These are phyloP conservation scores for Obba rivulosa DNA, from an alignment of 768 basidiomycete species.

Conservation along the genomic window DNA sequence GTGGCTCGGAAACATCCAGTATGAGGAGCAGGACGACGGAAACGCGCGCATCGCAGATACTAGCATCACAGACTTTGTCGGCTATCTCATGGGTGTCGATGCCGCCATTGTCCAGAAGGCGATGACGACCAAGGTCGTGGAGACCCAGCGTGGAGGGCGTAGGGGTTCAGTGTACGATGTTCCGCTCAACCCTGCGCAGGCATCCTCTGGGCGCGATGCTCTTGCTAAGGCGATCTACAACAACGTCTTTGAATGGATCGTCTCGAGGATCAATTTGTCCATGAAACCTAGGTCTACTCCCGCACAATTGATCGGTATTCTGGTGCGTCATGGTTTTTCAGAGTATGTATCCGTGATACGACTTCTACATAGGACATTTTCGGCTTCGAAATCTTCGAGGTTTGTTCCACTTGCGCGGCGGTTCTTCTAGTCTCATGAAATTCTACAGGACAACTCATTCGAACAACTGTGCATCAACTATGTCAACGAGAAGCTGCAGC, in stretches of 20 bases:
- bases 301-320: slow-evolving; percentile 86
- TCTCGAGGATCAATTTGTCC: slow-evolving; percentile 89
- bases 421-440: slow-evolving; percentile 3
- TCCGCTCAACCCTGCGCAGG: slow-evolving; percentile 90
- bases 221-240: slow-evolving; percentile 96
- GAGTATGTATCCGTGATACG: background rate
- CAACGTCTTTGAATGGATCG: slow-evolving; percentile 99
- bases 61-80: slow-evolving; percentile 91
- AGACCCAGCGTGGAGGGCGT: slow-evolving; percentile 89
- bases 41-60: slow-evolving; percentile 78
- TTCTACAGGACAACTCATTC: slow-evolving; percentile 80
- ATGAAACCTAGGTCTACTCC: slow-evolving; percentile 82
- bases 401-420: slow-evolving; percentile 22
- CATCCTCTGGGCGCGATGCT: slow-evolving; percentile 83
- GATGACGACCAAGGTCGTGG: slow-evolving; percentile 78
- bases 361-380: slow-evolving; percentile 74
- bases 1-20: slow-evolving; percentile 96
- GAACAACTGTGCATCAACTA: slow-evolving; percentile 99
- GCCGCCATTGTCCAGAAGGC: slow-evolving; percentile 77
- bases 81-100: slow-evolving; percentile 90
- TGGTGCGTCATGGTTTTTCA: slow-evolving; percentile 43
- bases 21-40: slow-evolving; percentile 82
- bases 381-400: slow-evolving; percentile 98
- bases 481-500: slow-evolving; percentile 99
- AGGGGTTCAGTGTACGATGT: slow-evolving; percentile 97